Conservation (phyloP, 257 asterid species). For the Solanum stenotomum region DNA sequence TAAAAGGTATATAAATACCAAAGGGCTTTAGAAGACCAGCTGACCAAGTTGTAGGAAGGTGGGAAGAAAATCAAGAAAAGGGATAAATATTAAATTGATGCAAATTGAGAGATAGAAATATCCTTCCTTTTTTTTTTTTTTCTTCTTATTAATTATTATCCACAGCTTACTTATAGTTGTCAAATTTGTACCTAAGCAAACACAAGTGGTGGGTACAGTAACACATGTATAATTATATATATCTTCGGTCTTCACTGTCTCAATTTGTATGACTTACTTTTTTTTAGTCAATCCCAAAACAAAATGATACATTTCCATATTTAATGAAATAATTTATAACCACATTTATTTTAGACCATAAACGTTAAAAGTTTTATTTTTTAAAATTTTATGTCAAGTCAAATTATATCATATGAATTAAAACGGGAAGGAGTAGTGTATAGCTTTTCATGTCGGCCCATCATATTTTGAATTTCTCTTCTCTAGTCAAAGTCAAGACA, state of each 20-base stretch:
- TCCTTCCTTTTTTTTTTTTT: not conserved
- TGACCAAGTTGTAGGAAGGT: conserved; percentile 2
- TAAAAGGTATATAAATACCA: not conserved
- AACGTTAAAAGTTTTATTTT: not conserved
- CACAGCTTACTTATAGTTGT: not conserved
- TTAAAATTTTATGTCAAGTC: accelerated
- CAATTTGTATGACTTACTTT: not conserved
- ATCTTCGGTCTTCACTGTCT: accelerated
- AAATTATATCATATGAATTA: not conserved
- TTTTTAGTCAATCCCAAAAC: accelerated
- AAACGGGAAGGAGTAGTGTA: accelerated
- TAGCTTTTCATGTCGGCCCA: not conserved
- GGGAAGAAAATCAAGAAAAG: not conserved
- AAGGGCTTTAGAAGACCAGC: not conserved
- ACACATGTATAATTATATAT: not conserved
- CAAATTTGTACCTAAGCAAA: not conserved
- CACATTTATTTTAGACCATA: not conserved
- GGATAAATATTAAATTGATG: not conserved
- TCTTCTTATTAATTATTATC: not conserved
- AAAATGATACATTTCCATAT: not conserved
- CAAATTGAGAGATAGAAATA: not conserved
- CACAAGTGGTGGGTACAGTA: not conserved
- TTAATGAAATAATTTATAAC: not conserved
- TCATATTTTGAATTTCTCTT: not conserved
- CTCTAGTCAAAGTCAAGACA: not conserved